Conservation (phyloP, 73 alveolate genomes). For the Paramecium primaurelia region DNA sequence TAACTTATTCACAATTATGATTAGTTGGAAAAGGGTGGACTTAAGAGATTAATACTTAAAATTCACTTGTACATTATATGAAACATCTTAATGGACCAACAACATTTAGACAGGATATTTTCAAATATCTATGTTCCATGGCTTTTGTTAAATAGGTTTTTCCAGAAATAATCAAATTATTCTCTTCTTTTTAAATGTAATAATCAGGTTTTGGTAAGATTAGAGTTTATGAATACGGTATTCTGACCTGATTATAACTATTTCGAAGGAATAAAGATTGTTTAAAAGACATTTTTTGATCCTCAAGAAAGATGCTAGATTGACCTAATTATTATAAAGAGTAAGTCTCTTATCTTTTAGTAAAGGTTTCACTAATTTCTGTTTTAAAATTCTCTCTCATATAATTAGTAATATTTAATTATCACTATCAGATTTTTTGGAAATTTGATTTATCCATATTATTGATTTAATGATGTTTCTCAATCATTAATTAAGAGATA, state of each 20-base stretch:
- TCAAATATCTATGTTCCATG: neutral
- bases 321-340: neutral
- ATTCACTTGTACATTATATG: neutral
- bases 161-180: neutral
- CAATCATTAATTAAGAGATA: neutral
- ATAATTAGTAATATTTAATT: neutral
- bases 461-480: neutral
- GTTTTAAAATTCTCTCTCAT: neutral
- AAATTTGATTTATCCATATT: neutral
- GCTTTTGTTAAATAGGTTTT: neutral
- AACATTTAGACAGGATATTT: neutral
- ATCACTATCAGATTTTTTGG: neutral
- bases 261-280: neutral
- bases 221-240: neutral
- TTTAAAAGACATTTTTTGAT: neutral
- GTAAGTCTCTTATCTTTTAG: neutral
- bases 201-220: neutral
- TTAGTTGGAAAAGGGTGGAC: neutral
- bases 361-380: neutral
- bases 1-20: neutral
- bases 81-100: neutral
- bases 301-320: neutral
- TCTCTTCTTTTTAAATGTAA: neutral
- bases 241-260: neutral
- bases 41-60: neutral